Base-by-base conservation (phyloP, 2,329 filamentous ascomycete genomes). In the Sporothrix dimorphospora region DNA sequence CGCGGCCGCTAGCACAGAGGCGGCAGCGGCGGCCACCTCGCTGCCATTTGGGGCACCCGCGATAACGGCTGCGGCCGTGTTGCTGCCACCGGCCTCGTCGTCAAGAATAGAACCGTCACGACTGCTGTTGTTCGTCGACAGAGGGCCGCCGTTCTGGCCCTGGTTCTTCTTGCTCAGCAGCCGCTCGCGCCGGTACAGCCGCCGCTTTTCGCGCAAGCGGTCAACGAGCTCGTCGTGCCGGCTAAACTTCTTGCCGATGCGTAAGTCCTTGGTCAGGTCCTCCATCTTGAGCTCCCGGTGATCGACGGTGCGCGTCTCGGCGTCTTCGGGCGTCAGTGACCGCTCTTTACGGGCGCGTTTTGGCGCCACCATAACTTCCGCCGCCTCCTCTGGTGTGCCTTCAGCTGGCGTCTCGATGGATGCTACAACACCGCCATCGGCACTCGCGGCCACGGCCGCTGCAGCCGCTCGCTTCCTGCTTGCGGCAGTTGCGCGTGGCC, bases 231-330 rank as follows among this genome's bases (percentile, higher is more conserved):
- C 89, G 76, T 90, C 89, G 76, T 94, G 92, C 3, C 90, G 87
- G 77, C 90, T 90, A 71, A 93, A 94, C 73, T 91, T 90, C 79
- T 92, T 92, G 72, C 93, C 93, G 71, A 91, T 90, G 27, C 86
- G 86, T 69, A 92, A 82, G 77, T 93, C 91, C 74, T 86, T 88
- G 67, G 89, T 92, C 3, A 96, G 81, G 72, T 94, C 91, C 57
- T 86, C 87, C 89, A 96, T 93, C 70, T 89, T 92, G 34, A 92
- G 86, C 3, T 85, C 86, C 30, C 87, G 86, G 27, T 88, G 84
- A 77, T 94, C 91, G 71, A 95, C 90, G 74, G 86, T 80, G 72
- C 87, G 85, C 30, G 81, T 79, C 77, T 92, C 90, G 3, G 89
- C 88, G 75, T 90, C 88, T 70, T 91, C 89, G 1, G 90, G 90